Evolutionary conservation across 306 rosid species (phyloP).

Genomic region (Ceratonia siliqua): DNA sequence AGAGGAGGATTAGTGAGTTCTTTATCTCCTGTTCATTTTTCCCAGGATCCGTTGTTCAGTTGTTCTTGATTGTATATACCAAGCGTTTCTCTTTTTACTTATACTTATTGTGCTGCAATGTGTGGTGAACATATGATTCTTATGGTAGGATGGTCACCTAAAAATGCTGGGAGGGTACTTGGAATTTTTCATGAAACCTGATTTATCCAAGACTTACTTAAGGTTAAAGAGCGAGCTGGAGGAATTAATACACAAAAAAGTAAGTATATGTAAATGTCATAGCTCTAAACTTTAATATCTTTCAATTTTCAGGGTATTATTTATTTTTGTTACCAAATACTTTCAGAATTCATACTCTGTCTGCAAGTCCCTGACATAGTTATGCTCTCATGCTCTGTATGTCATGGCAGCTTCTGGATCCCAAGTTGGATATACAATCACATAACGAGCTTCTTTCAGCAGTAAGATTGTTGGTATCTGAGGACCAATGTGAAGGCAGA

Average conservation of each 20-base stretch:
- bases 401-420: conserved; percentile 77
- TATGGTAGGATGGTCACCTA: conserved; percentile 84
- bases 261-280: conserved; percentile 33
- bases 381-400: conserved; percentile 26
- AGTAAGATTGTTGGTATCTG: conserved; percentile 79
- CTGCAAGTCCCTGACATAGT: conserved; percentile 33
- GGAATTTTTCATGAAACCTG: conserved; percentile 91
- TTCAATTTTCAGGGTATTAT: conserved; percentile 8
- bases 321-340: conserved; percentile 7
- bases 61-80: conserved; percentile 24
- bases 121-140: conserved; percentile 28
- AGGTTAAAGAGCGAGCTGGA: conserved; percentile 73
- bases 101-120: conserved; percentile 9
- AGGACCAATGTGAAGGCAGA: conserved; percentile 79
- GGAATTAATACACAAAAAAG: conserved; percentile 77
- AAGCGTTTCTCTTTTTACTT: conserved; percentile 18
- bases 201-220: conserved; percentile 68
- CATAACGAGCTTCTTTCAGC: conserved; percentile 70
- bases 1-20: conserved; percentile 76
- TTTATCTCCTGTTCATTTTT: conserved; percentile 17
- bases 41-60: conserved; percentile 31
- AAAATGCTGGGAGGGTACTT: conserved; percentile 96
- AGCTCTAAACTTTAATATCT: conserved; percentile 8
- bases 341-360: conserved; percentile 11
- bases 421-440: conserved; percentile 59